A percentile compares a stretch with the other conserved stretches of the same genome.
Conservation (phyloP, 306 rosid species). For the Bauhinia variegata region DNA sequence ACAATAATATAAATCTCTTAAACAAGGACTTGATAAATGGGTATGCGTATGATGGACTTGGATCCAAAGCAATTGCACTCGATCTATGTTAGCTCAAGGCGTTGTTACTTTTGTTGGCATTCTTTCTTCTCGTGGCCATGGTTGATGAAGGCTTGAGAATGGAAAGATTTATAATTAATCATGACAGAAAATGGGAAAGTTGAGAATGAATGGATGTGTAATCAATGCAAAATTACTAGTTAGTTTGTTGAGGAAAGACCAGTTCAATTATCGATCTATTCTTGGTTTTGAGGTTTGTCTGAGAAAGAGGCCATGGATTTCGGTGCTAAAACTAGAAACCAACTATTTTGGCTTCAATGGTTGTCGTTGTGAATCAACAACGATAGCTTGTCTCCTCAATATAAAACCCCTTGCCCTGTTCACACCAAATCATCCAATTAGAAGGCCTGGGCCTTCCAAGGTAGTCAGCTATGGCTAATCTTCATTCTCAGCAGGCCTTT, state of each 20-base stretch:
- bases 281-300: conserved; percentile 29
- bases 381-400: conserved; percentile 21
- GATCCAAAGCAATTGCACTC: too few relatives aligned
- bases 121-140: too few relatives aligned
- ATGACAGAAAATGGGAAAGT: too few relatives aligned
- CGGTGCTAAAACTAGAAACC: conserved; percentile 37
- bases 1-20: too few relatives aligned
- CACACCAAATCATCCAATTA: not conserved
- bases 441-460: conserved; percentile 62
- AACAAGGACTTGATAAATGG: too few relatives aligned
- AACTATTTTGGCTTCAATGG: conserved; percentile 6
- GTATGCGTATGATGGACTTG: too few relatives aligned
- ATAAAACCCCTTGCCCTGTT: conserved; percentile 23
- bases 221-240: conserved; percentile 9
- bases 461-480: conserved; percentile 50
- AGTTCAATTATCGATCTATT: conserved; percentile 37
- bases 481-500: conserved; percentile 42
- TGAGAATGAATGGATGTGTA: too few relatives aligned
- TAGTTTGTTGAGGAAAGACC: conserved; percentile 26
- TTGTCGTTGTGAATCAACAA: conserved; percentile 25
- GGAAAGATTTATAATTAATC: too few relatives aligned
- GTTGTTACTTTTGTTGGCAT: too few relatives aligned
- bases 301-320: conserved; percentile 26
- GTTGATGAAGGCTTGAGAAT: too few relatives aligned
- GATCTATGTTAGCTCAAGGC: too few relatives aligned